A percentile compares a stretch with the other conserved stretches of the same genome.
Evolutionary conservation across 148 eudicot species (phyloP).

Genomic region (Silene uniflora): DNA sequence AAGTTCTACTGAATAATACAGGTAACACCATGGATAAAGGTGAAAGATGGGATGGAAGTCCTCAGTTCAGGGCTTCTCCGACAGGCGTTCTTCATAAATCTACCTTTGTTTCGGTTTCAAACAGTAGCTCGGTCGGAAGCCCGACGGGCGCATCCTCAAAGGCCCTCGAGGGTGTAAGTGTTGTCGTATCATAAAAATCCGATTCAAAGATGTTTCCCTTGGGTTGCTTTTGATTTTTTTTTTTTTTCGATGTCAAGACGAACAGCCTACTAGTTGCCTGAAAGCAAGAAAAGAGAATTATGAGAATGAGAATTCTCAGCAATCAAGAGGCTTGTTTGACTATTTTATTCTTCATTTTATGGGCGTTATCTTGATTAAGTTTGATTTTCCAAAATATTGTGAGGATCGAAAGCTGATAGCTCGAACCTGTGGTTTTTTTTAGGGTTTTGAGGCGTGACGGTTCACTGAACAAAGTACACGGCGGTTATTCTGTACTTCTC

Average conservation of each 20-base stretch:
- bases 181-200: slow-evolving; percentile 3
- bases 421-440: neutral
- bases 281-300: neutral
- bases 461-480: slow-evolving; percentile 16
- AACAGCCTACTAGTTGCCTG: neutral
- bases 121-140: slow-evolving; percentile 73
- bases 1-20: slow-evolving; percentile 53
- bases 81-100: slow-evolving; percentile 72
- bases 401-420: slow-evolving; percentile 18
- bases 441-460: slow-evolving; percentile 12
- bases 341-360: slow-evolving; percentile 17
- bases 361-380: slow-evolving; percentile 9
- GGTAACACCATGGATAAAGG: slow-evolving; percentile 26
- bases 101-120: slow-evolving; percentile 60
- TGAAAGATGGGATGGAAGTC: slow-evolving; percentile 43
- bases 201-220: slow-evolving; percentile 7
- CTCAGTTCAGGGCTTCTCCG: slow-evolving; percentile 64
- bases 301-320: neutral
- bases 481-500: slow-evolving; percentile 16
- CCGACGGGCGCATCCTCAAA: slow-evolving; percentile 42
- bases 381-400: slow-evolving; percentile 17
- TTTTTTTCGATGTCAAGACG: neutral
- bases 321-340: slow-evolving; percentile 14
- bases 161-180: slow-evolving; percentile 27
- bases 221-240: neutral